These are phyloP conservation scores for Xylariaceae sp. DNA, from an alignment of 2,329 filamentous ascomycete species.

Conservation along the genomic window DNA sequence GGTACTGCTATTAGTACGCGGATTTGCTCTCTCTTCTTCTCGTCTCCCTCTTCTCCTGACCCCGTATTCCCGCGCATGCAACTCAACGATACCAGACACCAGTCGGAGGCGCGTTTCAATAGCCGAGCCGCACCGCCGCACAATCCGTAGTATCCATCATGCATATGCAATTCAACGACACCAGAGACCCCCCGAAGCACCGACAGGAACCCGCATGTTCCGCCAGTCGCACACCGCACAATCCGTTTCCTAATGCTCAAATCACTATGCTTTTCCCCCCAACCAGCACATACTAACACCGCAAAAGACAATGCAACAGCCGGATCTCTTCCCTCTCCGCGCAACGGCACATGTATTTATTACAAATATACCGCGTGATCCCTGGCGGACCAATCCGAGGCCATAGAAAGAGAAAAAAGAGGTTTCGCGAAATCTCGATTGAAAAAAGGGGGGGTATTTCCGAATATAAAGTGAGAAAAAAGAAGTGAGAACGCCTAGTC, in stretches of 20 bases:
- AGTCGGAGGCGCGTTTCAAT: neutral
- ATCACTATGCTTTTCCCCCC: constrained; percentile 12
- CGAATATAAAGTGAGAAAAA: constrained; percentile 6
- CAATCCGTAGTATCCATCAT: neutral
- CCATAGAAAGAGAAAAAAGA: neutral
- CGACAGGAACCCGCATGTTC: constrained; percentile 2
- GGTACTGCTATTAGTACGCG: neutral
- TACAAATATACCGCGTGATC: neutral
- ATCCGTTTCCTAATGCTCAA: constrained; percentile 3
- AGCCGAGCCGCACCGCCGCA: too few relatives aligned
- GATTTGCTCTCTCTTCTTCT: neutral
- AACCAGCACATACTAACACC: constrained; percentile 1
- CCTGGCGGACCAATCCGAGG: neutral
- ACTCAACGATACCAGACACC: neutral
- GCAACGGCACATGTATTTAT: neutral
- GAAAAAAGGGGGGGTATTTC: constrained; percentile 15
- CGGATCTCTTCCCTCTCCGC: neutral
- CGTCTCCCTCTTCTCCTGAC: too few relatives aligned
- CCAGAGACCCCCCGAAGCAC: neutral
- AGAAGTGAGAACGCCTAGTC: constrained; percentile 23
- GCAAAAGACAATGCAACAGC: neutral
- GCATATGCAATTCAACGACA: neutral
- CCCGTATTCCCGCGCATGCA: neutral
- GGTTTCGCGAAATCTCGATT: constrained; percentile 4
- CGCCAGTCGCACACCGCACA: neutral